Conservation (phyloP, 345 rosid genomes). For the Dimocarpus longan region DNA sequence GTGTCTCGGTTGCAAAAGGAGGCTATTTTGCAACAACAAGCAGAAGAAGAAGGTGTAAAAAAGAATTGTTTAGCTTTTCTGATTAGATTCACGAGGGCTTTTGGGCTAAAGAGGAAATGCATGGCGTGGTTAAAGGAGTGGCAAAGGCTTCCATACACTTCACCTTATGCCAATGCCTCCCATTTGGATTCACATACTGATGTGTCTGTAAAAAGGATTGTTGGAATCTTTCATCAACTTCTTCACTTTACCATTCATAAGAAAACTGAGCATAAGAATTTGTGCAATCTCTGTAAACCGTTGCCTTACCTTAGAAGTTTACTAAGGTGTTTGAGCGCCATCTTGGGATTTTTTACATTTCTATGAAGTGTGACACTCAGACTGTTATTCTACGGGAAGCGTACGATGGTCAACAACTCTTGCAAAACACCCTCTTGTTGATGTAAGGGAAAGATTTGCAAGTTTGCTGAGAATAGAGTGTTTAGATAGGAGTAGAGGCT, state of each 20-base stretch:
- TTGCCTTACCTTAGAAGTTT: conserved; percentile 75
- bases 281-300: conserved; percentile 74
- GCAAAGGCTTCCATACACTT: conserved; percentile 81
- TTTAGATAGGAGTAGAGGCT: conserved; percentile 66
- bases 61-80: conserved; percentile 56
- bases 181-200: conserved; percentile 85
- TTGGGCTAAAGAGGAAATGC: conserved; percentile 78
- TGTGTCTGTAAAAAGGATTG: conserved; percentile 79
- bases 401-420: conserved; percentile 50
- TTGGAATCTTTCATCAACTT: conserved; percentile 84
- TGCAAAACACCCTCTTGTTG: conserved; percentile 59
- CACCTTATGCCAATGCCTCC: conserved; percentile 65
- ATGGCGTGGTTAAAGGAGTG: conserved; percentile 82
- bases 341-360: conserved; percentile 81
- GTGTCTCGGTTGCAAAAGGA: conserved; percentile 56
- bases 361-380: conserved; percentile 62
- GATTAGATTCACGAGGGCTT: conserved; percentile 73
- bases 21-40: conserved; percentile 30
- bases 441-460: conserved; percentile 48
- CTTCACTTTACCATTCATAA: conserved; percentile 75
- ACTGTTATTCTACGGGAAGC: conserved; percentile 82
- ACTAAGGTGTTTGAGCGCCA: conserved; percentile 87
- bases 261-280: conserved; percentile 70
- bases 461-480: conserved; percentile 58
- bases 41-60: conserved; percentile 30